phyloP scores from a whole-genome alignment of 257 asterid genomes.

The Ballota nigra region DNA sequence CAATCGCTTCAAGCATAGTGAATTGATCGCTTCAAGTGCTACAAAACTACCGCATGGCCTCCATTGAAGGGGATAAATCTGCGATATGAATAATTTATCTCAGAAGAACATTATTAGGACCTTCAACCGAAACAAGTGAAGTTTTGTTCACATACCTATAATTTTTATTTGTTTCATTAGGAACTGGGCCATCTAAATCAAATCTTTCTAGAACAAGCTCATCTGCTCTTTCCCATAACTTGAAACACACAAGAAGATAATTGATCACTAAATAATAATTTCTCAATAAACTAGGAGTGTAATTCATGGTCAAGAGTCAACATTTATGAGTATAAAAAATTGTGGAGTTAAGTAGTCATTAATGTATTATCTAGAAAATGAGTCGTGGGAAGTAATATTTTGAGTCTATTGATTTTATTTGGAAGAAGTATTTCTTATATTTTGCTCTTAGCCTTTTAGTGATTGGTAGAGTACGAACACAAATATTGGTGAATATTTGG shows the following conservation, averaged over 20 bases:
- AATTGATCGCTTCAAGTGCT: slow-evolving; percentile 98
- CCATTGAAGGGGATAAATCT: slow-evolving; percentile 94
- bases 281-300: too few species aligned
- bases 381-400: too few species aligned
- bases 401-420: too few species aligned
- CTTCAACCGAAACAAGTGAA: neutral
- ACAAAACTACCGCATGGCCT: slow-evolving; percentile 98
- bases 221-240: slow-evolving; percentile 96
- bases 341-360: too few species aligned
- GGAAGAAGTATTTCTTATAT: too few species aligned
- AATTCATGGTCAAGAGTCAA: too few species aligned
- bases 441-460: too few species aligned
- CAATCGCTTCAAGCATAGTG: slow-evolving; percentile 85
- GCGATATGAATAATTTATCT: slow-evolving; percentile 15
- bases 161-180: slow-evolving; percentile 90
- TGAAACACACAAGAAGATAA: slow-evolving; percentile 13
- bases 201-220: slow-evolving; percentile 86
- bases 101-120: slow-evolving; percentile 13
- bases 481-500: too few species aligned
- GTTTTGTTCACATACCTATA: slow-evolving; percentile 45
- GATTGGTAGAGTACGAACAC: too few species aligned
- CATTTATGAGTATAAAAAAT: too few species aligned
- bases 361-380: too few species aligned
- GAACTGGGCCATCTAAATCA: slow-evolving; percentile 64
- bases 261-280: neutral